Evolutionary conservation across 495 filamentous ascomycete species (phyloP).

Genomic region (Aspergillus diversus): DNA sequence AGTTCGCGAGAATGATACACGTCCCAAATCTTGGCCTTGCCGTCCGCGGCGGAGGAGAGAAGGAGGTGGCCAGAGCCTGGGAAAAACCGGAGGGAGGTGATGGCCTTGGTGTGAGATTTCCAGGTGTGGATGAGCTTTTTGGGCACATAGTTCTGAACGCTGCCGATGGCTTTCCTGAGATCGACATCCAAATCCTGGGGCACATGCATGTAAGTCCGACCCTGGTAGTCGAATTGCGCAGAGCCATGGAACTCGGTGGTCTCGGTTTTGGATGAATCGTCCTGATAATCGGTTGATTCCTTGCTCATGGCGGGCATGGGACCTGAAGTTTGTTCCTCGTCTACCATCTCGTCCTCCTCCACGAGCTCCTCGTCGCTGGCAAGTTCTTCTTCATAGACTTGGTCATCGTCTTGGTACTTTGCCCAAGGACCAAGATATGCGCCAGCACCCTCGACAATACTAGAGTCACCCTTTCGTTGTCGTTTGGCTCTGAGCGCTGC

Average conservation of each 20-base stretch:
- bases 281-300: slow-evolving; percentile 62
- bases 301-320: slow-evolving; percentile 59
- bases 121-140: slow-evolving; percentile 92
- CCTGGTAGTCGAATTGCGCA: slow-evolving; percentile 86
- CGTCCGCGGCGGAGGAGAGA: slow-evolving; percentile 82
- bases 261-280: slow-evolving; percentile 62
- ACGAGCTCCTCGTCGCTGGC: slow-evolving; percentile 83
- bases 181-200: slow-evolving; percentile 95
- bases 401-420: slow-evolving; percentile 67
- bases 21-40: slow-evolving; percentile 92
- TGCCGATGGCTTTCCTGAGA: slow-evolving; percentile 77
- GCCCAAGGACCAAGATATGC: slow-evolving; percentile 96
- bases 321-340: slow-evolving; percentile 46
- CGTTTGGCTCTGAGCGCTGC: slow-evolving; percentile 68
- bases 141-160: slow-evolving; percentile 83
- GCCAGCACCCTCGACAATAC: slow-evolving; percentile 79
- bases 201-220: slow-evolving; percentile 80
- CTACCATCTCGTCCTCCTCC: slow-evolving; percentile 54
- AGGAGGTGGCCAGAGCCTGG: slow-evolving; percentile 85
- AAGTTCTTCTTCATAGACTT: slow-evolving; percentile 66
- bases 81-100: slow-evolving; percentile 87
- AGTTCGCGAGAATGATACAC: slow-evolving; percentile 88
- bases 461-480: slow-evolving; percentile 81
- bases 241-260: slow-evolving; percentile 86
- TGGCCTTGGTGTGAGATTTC: slow-evolving; percentile 82